Evolutionary conservation across 2,329 filamentous ascomycete genomes (phyloP), one percentile per base, ranked within the genome.

Genomic region (Xylaria sp.): DNA sequence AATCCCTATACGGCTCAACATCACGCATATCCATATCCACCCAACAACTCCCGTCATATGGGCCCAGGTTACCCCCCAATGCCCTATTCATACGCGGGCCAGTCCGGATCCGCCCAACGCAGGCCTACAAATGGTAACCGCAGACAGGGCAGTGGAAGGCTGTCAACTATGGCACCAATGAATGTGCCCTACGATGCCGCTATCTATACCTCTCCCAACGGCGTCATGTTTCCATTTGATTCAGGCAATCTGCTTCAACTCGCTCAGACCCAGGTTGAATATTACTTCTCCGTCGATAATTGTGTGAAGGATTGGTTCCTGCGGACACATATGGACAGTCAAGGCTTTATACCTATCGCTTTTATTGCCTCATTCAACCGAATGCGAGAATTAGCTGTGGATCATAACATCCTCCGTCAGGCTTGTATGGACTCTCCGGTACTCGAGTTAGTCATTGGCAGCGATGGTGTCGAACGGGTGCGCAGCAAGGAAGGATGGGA

Each of bases 241-340:
- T 81, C 88, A 70, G 87, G 90, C 55, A 70, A 73, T 9, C 62
- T 81, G 18, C 60, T 76, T 48, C 64, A 85, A 46, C 74, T 80
- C 3, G 78, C 84, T 56, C 78, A 82, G 64, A 79, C 78, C 72
- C 83, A 87, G 77, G 87, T 94, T 46, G 94, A 97, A 77, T 99
- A 98, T 84, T 99, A 99, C 82, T 97, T 99, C 82, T 98, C 95
- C 0, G 88, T 97, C 34, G 93, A 98, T 77, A 99, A 99, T 79
- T 86, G 98, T 59, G 92, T 93, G 86, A 98, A 97, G 82, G 96
- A 99, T 77, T 86, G 93, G 77, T 98, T 90, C 81, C 86, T 99
- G 68, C 91, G 96, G 66, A 90, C 89, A 76, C 91, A 94, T 75
- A 98, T 99, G 96, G 95, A 99, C 78, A 93, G 92, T 0, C 93